Base-by-base conservation (phyloP, 192 early-diverging fungal genomes). In the Rhizophagus prolifer region DNA sequence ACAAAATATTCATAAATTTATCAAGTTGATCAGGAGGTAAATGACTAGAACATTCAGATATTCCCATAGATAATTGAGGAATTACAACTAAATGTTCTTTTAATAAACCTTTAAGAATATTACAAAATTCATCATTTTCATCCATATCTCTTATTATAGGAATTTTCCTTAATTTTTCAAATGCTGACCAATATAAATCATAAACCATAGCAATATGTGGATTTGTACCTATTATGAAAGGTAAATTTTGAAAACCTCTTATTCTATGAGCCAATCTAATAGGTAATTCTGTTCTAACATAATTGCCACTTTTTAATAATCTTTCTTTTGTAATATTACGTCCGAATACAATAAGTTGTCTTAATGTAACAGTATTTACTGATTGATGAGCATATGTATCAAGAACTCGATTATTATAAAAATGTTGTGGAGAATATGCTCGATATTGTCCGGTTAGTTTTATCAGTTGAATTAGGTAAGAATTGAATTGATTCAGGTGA, bases 151-250 rank as follows among this genome's bases (percentile, higher is more conserved):
- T 87, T 41, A 98, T 94, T 7, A 78, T 76, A 12, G 91, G 88
- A 25, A 94, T 82, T 72, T 89, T 85, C 63, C 91, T 86, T 76
- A 97, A 88, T 72, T 82, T 82, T 64, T 97, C 95, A 80, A 98
- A 97, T 0, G 95, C 95, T n/a, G 89, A 85, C 97, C 95, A 97
- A 81, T 97, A 98, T 61, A 97, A 84, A 63, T 90, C 86, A 77
- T 98, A 97, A 25, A 96, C 90, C 23, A 79, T 83, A 80, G 92
- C 88, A 71, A 97, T 90, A 77, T 97, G 94, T 5, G 95, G 94
- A 78, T 97, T 97, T 21, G 94, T 95, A 9, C 96, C 97, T 1
- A 95, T 93, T 38, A 96, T 92, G 74, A 95, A 98, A 4, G 97
- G 96, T 14, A 98, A 85, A 59, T 90, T 90, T 81, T 98, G 97